phyloP scores from a whole-genome alignment of 805 yeast genomes.

The Candida sithepensis region DNA sequence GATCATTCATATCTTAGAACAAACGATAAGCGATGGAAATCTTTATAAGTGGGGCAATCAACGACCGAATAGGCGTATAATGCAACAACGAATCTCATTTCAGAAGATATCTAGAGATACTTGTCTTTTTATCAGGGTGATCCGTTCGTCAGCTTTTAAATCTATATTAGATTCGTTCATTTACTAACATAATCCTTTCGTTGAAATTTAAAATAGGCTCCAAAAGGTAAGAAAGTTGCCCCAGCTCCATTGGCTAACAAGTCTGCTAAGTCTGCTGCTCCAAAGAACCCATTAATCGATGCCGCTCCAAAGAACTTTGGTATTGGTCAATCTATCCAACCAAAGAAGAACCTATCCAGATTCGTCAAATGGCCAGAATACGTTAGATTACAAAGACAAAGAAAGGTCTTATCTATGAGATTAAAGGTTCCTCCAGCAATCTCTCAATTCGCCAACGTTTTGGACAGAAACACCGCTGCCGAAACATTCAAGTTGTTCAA shows the following conservation, averaged over 20 bases:
- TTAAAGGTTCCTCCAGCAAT: constrained; percentile 97
- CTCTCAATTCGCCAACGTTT: constrained; percentile 88
- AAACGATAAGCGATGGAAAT: too few species aligned
- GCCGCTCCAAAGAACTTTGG: constrained; percentile 88
- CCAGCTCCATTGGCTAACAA: constrained; percentile 92
- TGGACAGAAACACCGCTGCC: constrained; percentile 97
- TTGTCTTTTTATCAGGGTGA: too few species aligned
- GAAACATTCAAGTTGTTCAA: constrained; percentile 92
- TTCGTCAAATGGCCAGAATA: constrained; percentile 98
- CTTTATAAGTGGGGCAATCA: too few species aligned
- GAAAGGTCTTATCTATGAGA: constrained; percentile 88
- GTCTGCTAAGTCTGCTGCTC: constrained; percentile 44
- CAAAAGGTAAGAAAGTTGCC: constrained; percentile 79
- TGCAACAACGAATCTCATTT: too few species aligned
- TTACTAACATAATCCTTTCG: constrained; percentile 7
- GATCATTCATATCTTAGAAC: too few species aligned
- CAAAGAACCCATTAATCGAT: constrained; percentile 80
- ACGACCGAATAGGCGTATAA: too few species aligned
- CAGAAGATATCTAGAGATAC: too few species aligned
- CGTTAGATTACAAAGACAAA: constrained; percentile 96
- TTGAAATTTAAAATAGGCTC: constrained; percentile 17
- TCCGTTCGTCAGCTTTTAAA: neutral
- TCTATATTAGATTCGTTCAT: neutral
- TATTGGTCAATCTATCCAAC: constrained; percentile 91
- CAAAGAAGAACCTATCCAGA: constrained; percentile 90